Evolutionary conservation across 805 yeast species (phyloP).

Genomic region (Suhomyces pyralidae): DNA sequence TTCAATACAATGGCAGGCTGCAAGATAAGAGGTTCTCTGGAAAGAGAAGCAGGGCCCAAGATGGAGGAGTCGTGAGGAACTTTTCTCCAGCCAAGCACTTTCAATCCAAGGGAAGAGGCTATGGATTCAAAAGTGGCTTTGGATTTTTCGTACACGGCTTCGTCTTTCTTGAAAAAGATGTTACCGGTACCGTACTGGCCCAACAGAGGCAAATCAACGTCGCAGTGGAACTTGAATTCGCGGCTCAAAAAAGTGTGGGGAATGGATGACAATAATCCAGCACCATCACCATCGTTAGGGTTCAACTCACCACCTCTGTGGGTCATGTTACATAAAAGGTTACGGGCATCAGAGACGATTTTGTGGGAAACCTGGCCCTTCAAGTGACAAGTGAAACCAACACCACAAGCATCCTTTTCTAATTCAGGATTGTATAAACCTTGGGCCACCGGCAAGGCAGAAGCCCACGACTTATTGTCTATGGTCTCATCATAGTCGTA

Average conservation of each 20-base stretch:
- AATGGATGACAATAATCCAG: slow-evolving; percentile 90
- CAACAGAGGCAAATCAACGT: slow-evolving; percentile 63
- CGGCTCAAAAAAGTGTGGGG: slow-evolving; percentile 85
- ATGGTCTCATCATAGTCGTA: slow-evolving; percentile 73
- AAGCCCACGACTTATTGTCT: slow-evolving; percentile 88
- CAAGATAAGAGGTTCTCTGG: slow-evolving; percentile 85
- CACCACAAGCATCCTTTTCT: slow-evolving; percentile 98
- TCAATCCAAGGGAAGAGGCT: slow-evolving; percentile 71
- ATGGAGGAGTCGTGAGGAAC: slow-evolving; percentile 95
- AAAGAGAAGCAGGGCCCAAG: slow-evolving; percentile 89
- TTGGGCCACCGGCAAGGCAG: slow-evolving; percentile 76
- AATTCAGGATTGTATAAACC: slow-evolving; percentile 91
- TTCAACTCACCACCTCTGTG: slow-evolving; percentile 99
- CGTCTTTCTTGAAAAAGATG: slow-evolving; percentile 87
- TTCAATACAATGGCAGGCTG: slow-evolving; percentile 88
- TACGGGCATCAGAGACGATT: slow-evolving; percentile 86
- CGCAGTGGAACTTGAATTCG: slow-evolving; percentile 73
- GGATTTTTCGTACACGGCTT: slow-evolving; percentile 63
- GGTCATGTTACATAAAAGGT: slow-evolving; percentile 92
- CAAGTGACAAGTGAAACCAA: slow-evolving; percentile 94
- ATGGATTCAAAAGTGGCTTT: slow-evolving; percentile 76
- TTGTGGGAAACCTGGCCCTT: slow-evolving; percentile 86
- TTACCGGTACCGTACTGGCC: slow-evolving; percentile 97
- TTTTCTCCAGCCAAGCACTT: slow-evolving; percentile 89
- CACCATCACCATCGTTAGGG: slow-evolving; percentile 98